Evolutionary conservation across 306 rosid species (phyloP), one percentile per base, ranked within the genome.

Genomic region (Clitoria ternatea): DNA sequence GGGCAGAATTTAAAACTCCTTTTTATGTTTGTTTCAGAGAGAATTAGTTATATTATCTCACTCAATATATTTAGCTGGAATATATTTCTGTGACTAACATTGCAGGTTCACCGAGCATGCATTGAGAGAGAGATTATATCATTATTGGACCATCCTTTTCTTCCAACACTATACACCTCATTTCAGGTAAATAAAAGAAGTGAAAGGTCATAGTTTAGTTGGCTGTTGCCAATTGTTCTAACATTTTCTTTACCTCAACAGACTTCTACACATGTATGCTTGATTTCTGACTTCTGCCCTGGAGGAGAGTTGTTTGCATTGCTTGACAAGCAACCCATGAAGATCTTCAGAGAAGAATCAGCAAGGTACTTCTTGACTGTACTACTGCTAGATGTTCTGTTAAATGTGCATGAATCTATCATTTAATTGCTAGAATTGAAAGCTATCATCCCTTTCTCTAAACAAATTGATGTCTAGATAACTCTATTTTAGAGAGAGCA

Each of bases 21-120:
- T 37, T 8, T 45, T 54, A n/a, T 1, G 17, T 18, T 62, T 59
- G 54, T 43, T 13, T 4, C 8, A 4, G 55, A 26, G 35, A 20
- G 52, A 32, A n/a, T 13, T 42, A 47, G 61, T 59, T 35, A 40
- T 30, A 69, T 74, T 22, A 24, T 66, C 29, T 26, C 19, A 0
- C 24, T 40, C 37, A 74, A 59, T 45, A 18, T 35, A 61, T 47
- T 50, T 47, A 5, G 32, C 47, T 24, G 15, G 49, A 73, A 65
- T 68, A 40, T 55, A 55, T 70, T 66, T 17, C 39, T 82, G 20
- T 65, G 18, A 37, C 52, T 75, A 32, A 47, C 66, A 15, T 79
- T 78, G 74, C 92, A 94, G 98, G 98, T 94, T 78, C 98, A 94
- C 72, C 85, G 98, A 56, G 92, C 95, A 49, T 94, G 98, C 78